Evolutionary conservation across 305 asterid species (phyloP).

Genomic region (Stenogyne calaminthoides): DNA sequence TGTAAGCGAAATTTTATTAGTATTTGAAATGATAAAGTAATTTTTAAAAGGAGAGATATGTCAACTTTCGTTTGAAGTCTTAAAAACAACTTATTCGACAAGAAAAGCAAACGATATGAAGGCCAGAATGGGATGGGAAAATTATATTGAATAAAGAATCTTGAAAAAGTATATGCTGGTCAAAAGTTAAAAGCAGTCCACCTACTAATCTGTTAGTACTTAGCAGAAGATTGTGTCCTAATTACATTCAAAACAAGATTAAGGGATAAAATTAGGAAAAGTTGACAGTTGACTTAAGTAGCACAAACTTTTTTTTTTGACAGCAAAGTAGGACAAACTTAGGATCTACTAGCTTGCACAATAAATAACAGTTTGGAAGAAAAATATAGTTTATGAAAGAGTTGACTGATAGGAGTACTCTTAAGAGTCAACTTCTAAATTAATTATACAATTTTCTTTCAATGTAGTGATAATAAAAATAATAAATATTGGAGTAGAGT

Average conservation of each 20-base stretch:
- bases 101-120: too few species aligned
- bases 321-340: too few species aligned
- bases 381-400: neutral
- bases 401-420: neutral
- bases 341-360: neutral
- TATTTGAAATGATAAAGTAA: too few species aligned
- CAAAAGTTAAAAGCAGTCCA: neutral
- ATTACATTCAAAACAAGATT: neutral
- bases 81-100: too few species aligned
- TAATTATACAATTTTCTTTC: neutral
- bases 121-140: too few species aligned
- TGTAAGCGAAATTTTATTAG: too few species aligned
- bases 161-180: constrained; percentile 14
- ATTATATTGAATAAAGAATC: neutral
- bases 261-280: neutral
- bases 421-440: neutral
- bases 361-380: neutral
- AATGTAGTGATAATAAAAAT: neutral
- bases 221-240: neutral
- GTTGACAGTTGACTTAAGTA: neutral
- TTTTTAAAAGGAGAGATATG: too few species aligned
- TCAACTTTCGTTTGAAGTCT: too few species aligned
- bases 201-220: too few species aligned
- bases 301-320: too few species aligned
- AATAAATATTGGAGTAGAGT: neutral